A percentile compares a stretch with the other conserved stretches of the same genome.
Evolutionary conservation across 345 rosid species (phyloP).

Genomic region (Populus alba): DNA sequence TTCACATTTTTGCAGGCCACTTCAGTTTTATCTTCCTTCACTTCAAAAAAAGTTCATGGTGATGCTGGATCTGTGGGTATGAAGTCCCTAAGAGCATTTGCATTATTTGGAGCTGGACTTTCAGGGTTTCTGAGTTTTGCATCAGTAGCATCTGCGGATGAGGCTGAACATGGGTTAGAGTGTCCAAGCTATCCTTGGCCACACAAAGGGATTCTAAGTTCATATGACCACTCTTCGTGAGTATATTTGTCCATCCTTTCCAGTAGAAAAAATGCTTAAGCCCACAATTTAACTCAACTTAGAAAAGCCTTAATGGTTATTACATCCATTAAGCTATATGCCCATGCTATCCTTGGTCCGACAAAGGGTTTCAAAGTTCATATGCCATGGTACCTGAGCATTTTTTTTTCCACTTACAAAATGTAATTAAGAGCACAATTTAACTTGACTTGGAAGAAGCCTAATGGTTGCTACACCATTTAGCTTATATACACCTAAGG

Average conservation of each 20-base stretch:
- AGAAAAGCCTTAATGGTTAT: background rate
- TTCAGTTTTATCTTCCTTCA: slow-evolving; percentile 50
- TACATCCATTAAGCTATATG: background rate
- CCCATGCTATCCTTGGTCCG: slow-evolving; percentile 58
- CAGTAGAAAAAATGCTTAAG: background rate
- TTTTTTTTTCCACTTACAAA: background rate
- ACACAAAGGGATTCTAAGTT: slow-evolving; percentile 92
- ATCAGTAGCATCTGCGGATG: slow-evolving; percentile 85
- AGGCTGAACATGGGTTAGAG: slow-evolving; percentile 93
- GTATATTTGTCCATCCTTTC: slow-evolving; percentile 31
- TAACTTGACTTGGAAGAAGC: background rate
- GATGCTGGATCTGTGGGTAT: slow-evolving; percentile 54
- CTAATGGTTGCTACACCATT: background rate
- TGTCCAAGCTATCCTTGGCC: slow-evolving; percentile 97
- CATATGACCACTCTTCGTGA: slow-evolving; percentile 99
- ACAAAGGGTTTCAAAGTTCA: slow-evolving; percentile 88
- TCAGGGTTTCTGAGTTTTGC: slow-evolving; percentile 78
- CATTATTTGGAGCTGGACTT: slow-evolving; percentile 82
- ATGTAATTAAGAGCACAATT: background rate
- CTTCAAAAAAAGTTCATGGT: slow-evolving; percentile 64
- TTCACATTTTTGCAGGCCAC: slow-evolving; percentile 45
- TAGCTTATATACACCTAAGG: background rate
- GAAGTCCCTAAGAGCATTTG: slow-evolving; percentile 58
- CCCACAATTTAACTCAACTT: background rate
- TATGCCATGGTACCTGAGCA: slow-evolving; percentile 97